Percentiles rank a stretch among this genome's conserved stretches.
Evolutionary conservation across 1,139 yeast species (phyloP).

Genomic region (Kurtzmaniella natalensis): DNA sequence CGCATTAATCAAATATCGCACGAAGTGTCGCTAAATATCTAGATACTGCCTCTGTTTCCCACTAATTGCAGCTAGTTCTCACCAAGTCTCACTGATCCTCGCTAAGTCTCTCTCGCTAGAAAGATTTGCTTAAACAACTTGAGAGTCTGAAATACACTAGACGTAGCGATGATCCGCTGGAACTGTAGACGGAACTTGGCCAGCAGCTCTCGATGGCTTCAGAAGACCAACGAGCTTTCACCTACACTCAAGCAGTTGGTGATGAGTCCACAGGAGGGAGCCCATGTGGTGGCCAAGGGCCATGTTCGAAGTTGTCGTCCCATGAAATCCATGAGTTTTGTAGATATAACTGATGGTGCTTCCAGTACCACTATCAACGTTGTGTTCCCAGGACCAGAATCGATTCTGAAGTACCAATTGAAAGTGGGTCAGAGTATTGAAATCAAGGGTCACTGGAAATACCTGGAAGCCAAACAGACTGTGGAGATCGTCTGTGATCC

Average conservation of each 20-base stretch:
- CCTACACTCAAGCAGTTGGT: neutral
- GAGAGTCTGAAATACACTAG: too few relatives aligned
- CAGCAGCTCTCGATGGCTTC: too few relatives aligned
- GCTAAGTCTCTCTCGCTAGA: too few relatives aligned
- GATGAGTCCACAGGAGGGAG: constrained; percentile 5
- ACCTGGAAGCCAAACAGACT: constrained; percentile 30
- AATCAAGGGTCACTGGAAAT: constrained; percentile 30
- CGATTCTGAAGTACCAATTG: constrained; percentile 24
- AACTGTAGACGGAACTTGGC: too few relatives aligned
- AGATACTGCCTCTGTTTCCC: too few relatives aligned
- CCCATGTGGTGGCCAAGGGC: constrained; percentile 43
- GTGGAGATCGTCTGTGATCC: constrained; percentile 28
- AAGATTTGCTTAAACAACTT: too few relatives aligned
- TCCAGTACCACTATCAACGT: constrained; percentile 52
- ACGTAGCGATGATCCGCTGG: too few relatives aligned
- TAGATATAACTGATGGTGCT: constrained; percentile 80
- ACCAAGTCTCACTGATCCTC: too few relatives aligned
- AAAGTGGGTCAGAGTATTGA: constrained; percentile 40
- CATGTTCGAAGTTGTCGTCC: constrained; percentile 72
- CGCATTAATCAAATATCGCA: too few relatives aligned
- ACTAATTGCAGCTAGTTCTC: too few relatives aligned
- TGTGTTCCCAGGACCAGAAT: constrained; percentile 38
- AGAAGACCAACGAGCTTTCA: neutral
- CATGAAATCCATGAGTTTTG: constrained; percentile 72
- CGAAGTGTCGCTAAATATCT: too few relatives aligned